Evolutionary conservation across 2,329 filamentous ascomycete genomes (phyloP).

Genomic region (Lecanoromycetidae sp.): DNA sequence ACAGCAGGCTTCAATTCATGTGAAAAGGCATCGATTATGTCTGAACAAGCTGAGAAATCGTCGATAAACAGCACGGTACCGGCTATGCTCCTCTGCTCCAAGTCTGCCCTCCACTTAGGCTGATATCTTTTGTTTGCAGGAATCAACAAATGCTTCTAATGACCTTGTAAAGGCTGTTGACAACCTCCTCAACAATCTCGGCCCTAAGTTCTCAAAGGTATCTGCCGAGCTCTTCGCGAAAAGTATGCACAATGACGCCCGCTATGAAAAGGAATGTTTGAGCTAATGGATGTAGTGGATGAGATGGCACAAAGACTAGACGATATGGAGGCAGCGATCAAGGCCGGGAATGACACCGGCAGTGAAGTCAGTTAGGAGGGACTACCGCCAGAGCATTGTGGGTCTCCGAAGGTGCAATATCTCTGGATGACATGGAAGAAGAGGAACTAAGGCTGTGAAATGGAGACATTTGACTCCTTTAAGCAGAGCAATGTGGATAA

Average conservation of each 20-base stretch:
- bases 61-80: not conserved
- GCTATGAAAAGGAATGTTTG: not conserved
- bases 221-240: slow-evolving; percentile 82
- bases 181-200: slow-evolving; percentile 71
- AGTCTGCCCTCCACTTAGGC: no score
- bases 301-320: slow-evolving; percentile 84
- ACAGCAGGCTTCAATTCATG: no score
- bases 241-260: slow-evolving; percentile 39
- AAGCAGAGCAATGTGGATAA: no score
- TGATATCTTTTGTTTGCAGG: not conserved
- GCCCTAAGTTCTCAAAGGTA: slow-evolving; percentile 72
- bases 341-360: slow-evolving; percentile 36
- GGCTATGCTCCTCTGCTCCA: not conserved
- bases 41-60: no score
- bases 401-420: not conserved
- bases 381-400: not conserved
- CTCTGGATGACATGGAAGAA: no score
- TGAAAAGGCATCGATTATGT: no score
- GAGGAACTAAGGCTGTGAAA: no score
- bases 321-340: slow-evolving; percentile 63
- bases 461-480: no score
- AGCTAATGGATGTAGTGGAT: slow-evolving; percentile 54
- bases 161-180: slow-evolving; percentile 72
- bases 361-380: slow-evolving; percentile 24
- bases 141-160: slow-evolving; percentile 30